Evolutionary conservation across 306 rosid genomes (phyloP), one percentile per base, ranked within the genome.

Genomic region (Begonia peltatifolia): DNA sequence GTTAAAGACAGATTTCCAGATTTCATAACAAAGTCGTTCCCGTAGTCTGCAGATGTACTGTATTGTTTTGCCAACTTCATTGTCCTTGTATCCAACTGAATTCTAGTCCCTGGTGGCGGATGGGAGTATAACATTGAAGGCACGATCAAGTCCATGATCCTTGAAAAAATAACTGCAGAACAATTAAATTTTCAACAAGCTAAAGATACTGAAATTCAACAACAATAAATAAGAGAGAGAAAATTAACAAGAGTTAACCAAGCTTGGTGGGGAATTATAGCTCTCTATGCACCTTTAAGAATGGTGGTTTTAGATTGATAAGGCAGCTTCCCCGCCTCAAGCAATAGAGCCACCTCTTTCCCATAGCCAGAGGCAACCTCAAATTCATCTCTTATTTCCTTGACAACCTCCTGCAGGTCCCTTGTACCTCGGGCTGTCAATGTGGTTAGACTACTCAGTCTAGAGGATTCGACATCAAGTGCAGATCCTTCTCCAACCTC

Each of bases 301-400:
- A 80, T 66, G 57, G 82, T 64, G 56, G 64, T 59, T 60, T 69
- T 73, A 14, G 94, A 63, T 53, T 70, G 86, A 66, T 92, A 92
- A 36, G 99, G 99, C 46, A 83, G 66, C 69, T 72, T 86, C 22
- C 84, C 87, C 60, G 72, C 96, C 76, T 92, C 99, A 55, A 92
- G 99, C 77, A 92, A 67, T 63, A 86, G 6, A 0, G 93, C 96
- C 47, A 92, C 94, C 75, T 86, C 99, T 74, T 68, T 86, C 51
- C 94, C 99, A 61, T 63, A 69, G 57, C 71, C 50, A 49, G 94
- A 83, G 11, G 99, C 99, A 15, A 73, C 65, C 71, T 86, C 84
- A 68, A 92, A 92, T 71, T 86, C 94, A 59, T 81, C 88, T 68
- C 69, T 79, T 56, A 90, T 86, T 57, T 90, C 94, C 64, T 60